Base-by-base conservation (phyloP, 1,284 basidiomycete genomes). In the Schizophyllum commune region DNA sequence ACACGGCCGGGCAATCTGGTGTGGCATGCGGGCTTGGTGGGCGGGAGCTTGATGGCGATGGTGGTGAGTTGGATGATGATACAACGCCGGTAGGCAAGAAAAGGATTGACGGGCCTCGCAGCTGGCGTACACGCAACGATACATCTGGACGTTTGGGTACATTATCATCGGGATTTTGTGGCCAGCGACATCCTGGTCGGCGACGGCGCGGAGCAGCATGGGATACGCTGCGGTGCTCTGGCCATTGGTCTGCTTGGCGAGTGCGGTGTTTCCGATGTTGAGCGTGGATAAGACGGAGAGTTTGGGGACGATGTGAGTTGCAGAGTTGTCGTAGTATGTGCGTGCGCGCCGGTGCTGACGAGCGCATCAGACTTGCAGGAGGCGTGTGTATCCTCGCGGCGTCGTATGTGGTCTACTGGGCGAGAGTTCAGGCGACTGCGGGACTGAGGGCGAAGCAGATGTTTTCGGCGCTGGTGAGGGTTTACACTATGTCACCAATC, bases 261-360 rank as follows among this genome's bases (percentile, higher is more conserved):
- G 81, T 0, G 84, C 80, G 0, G 65, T 90, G 1, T 95, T 95
- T 65, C 91, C 91, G 0, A 68, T 91, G 27, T 75, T 91, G 32
- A 76, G 83, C 17, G 86, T 93, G 2, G 86, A 94, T 65, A 92
- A 92, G 69, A 75, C 79, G 17, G 92, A 95, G 72, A 87, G 77
- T 65, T 61, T 89, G 47, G 33, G 68, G 0, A 68, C 77, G 7
- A 85, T 92, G 90, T 91, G 65, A 68, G 84, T 75, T 11, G 5
- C 6, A 32, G 56, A 27, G 21, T 32, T 59, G 17, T 15, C n/a
- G 32, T 5, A 55, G 34, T 32, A 22, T 17, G 20, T 51, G 27
- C 32, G 32, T 15, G 55, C 27, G 5, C 51, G 32, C 19, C n/a
- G 39, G 22, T 19, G 20, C n/a, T 64, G 57, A 57, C n/a, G 52